Base-by-base conservation (phyloP, 176 grass and related monocot species). In the Eragrostis nindensis region DNA sequence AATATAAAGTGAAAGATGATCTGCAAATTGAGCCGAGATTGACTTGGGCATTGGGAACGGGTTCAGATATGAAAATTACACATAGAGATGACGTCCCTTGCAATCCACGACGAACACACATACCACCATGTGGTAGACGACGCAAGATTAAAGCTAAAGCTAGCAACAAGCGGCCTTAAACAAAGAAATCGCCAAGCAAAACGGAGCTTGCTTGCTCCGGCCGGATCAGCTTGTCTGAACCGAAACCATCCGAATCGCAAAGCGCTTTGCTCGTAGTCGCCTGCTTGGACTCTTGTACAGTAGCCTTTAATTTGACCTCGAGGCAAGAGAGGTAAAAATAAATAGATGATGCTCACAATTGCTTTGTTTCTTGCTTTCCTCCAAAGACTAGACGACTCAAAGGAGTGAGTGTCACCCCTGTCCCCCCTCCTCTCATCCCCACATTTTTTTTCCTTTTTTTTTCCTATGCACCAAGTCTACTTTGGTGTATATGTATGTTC, bases 271-370 rank as follows among this genome's bases (percentile, higher is more conserved):
- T 62, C 52, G 55, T 54, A 68, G 89, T 68, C 47, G 44, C 70
- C 60, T 70, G 48, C 78, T 80, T 82, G 89, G 82, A 88, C 85
- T 88, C 76, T 79, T 74, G 18, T 85, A n/a, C n/a, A n/a, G n/a
- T n/a, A 77, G 82, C 66, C 43, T 71, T 40, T 67, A 11, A 40
- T 77, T 89, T 91, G 89, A 91, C 85, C 82, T 91, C 67, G 78
- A 88, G 29, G 67, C 11, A 21, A 74, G 60, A 47, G 8, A 29
- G 42, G 42, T 44, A 8, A 44, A 10, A 44, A 10, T 44, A 44
- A 44, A 44, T 44, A 8, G 9, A 44, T 10, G 42, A 44, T 44
- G 42, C 42, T 44, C 11, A 2, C 60, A 3, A 63, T 63, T 32
- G 13, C 60, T 57, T 61, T 18, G 24, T 7, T 44, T 68, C 69